phyloP scores from a whole-genome alignment of 1,284 basidiomycete genomes.

The Meripilus lineatus region DNA sequence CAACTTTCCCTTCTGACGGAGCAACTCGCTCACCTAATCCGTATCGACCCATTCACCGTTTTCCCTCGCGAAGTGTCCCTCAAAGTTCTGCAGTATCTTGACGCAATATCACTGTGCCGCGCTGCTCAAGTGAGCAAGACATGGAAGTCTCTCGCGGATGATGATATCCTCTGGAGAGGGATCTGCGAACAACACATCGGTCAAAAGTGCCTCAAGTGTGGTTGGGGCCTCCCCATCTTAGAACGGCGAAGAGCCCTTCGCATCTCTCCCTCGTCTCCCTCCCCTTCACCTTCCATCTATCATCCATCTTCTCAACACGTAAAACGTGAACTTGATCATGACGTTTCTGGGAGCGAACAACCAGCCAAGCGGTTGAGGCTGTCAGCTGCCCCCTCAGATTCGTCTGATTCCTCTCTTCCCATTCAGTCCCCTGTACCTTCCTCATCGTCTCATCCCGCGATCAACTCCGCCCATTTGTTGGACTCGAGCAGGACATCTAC shows the following conservation, averaged over 20 bases:
- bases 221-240: conserved; percentile 94
- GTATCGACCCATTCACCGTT: conserved; percentile 91
- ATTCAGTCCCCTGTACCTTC: conserved; percentile 7
- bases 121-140: conserved; percentile 89
- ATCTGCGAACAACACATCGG: conserved; percentile 99
- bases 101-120: conserved; percentile 92
- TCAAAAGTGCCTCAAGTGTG: conserved; percentile 95
- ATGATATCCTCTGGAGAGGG: conserved; percentile 92
- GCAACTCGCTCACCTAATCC: conserved; percentile 86
- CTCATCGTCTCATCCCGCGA: conserved; percentile 9
- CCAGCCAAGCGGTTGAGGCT: conserved; percentile 50
- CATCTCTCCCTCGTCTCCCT: conserved; percentile 26
- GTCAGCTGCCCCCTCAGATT: conserved; percentile 9
- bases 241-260: conserved; percentile 61
- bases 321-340: conserved; percentile 25
- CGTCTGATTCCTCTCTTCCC: conserved; percentile 4
- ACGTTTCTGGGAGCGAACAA: conserved; percentile 19
- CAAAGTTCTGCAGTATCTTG: conserved; percentile 88
- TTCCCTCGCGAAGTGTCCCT: conserved; percentile 91
- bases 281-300: conserved; percentile 25
- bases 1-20: conserved; percentile 97
- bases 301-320: conserved; percentile 11
- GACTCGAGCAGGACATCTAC: conserved; percentile 3
- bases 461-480: conserved; percentile 1
- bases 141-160: conserved; percentile 92